Conservation (phyloP, 108 stramenopile genomes). For the Parmales sp. region DNA sequence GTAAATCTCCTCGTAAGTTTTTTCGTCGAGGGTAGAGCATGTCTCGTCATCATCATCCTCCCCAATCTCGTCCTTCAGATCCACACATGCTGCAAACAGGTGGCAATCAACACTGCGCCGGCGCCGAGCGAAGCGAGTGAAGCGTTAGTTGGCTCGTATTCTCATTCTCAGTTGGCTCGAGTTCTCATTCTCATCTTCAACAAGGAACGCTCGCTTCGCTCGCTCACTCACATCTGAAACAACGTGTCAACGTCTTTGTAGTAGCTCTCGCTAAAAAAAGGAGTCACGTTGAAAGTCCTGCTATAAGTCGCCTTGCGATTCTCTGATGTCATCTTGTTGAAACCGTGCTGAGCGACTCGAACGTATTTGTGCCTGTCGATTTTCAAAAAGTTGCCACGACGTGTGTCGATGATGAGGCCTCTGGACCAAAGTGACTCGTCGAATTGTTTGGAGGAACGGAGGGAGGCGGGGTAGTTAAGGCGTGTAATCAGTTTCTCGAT, state of each 20-base stretch:
- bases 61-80: constrained; percentile 61
- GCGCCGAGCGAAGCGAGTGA: too few relatives aligned
- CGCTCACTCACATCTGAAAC: constrained; percentile 59
- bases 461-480: background rate
- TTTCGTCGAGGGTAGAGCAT: constrained; percentile 46
- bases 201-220: background rate
- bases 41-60: constrained; percentile 32
- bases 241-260: constrained; percentile 89
- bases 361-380: constrained; percentile 93
- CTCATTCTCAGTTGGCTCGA: too few relatives aligned
- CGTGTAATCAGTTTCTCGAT: constrained; percentile 64
- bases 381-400: constrained; percentile 84
- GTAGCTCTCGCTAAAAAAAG: constrained; percentile 68
- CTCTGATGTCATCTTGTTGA: constrained; percentile 49
- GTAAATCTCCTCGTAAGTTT: constrained; percentile 83
- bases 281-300: constrained; percentile 64
- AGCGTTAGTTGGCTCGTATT: too few relatives aligned
- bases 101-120: constrained; percentile 70
- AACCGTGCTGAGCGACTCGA: constrained; percentile 82
- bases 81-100: constrained; percentile 71
- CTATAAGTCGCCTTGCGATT: constrained; percentile 64
- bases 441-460: constrained; percentile 22
- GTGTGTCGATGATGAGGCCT: constrained; percentile 87
- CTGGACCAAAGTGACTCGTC: constrained; percentile 60
- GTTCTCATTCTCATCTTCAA: too few relatives aligned